A percentile compares a stretch with the other conserved stretches of the same genome.
Conservation (phyloP, 805 yeast species). For the Wickerhamomyces bovis region DNA sequence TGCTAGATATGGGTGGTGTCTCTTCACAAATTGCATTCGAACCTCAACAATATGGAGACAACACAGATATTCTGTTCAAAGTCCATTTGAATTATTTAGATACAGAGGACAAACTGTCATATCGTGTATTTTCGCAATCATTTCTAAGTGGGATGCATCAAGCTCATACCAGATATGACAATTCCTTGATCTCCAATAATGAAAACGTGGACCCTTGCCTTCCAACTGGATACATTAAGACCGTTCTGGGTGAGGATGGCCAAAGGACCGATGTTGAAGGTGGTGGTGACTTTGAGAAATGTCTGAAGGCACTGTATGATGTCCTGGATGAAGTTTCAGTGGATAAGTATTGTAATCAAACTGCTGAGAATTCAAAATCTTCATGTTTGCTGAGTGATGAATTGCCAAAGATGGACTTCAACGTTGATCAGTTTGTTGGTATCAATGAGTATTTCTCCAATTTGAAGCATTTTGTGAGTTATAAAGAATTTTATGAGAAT, state of each 20-base stretch:
- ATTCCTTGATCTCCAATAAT: slow-evolving; percentile 25
- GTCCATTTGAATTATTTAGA: slow-evolving; percentile 35
- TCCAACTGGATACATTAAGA: slow-evolving; percentile 37
- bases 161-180: slow-evolving; percentile 43
- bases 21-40: slow-evolving; percentile 72
- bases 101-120: slow-evolving; percentile 24
- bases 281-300: slow-evolving; percentile 42
- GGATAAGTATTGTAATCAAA: slow-evolving; percentile 19
- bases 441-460: slow-evolving; percentile 68
- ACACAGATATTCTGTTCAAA: slow-evolving; percentile 39
- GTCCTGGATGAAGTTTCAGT: slow-evolving; percentile 27
- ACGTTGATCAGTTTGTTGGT: slow-evolving; percentile 51
- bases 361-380: slow-evolving; percentile 19
- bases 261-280: slow-evolving; percentile 35
- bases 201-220: slow-evolving; percentile 47
- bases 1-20: slow-evolving; percentile 99
- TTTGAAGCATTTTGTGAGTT: slow-evolving; percentile 38
- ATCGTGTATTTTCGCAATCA: slow-evolving; percentile 46
- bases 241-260: slow-evolving; percentile 9
- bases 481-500: slow-evolving; percentile 32
- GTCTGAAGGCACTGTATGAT: slow-evolving; percentile 42
- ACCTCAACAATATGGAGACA: slow-evolving; percentile 43
- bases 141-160: slow-evolving; percentile 59
- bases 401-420: slow-evolving; percentile 53
- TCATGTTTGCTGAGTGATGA: slow-evolving; percentile 48